Percentiles rank a stretch among this genome's conserved stretches.
phyloP scores from a whole-genome alignment of 2,329 filamentous ascomycete genomes.

The Diaporthe humulicola region DNA sequence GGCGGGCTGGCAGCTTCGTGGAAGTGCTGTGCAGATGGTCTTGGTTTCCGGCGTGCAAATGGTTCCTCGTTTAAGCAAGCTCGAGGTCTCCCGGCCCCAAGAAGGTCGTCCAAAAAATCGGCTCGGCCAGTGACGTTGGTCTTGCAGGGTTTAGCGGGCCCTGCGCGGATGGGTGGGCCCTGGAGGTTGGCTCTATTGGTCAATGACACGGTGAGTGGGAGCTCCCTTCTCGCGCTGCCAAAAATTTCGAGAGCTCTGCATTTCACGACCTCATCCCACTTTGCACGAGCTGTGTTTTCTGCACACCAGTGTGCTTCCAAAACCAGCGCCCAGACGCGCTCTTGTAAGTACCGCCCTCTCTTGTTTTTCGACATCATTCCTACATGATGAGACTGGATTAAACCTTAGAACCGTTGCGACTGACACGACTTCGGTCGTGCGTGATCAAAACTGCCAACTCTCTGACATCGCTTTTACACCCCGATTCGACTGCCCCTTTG shows the following conservation, averaged over 20 bases:
- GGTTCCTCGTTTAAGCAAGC: slow-evolving; percentile 27
- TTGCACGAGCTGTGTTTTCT: background rate
- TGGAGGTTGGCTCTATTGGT: slow-evolving; percentile 15
- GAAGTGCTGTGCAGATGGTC: background rate
- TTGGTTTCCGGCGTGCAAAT: slow-evolving; percentile 15
- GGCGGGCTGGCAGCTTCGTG: background rate
- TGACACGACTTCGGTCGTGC: slow-evolving; percentile 62
- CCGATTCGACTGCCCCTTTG: background rate
- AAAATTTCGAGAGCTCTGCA: slow-evolving; percentile 35
- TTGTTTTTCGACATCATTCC: background rate
- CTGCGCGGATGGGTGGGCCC: slow-evolving; percentile 1
- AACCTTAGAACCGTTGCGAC: slow-evolving; percentile 71
- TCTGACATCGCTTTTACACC: slow-evolving; percentile 51
- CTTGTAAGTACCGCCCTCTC: slow-evolving; percentile 29
- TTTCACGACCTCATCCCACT: background rate
- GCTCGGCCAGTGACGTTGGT: slow-evolving; percentile 39
- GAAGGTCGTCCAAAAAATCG: slow-evolving; percentile 37
- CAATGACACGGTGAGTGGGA: slow-evolving; percentile 19
- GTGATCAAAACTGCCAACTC: slow-evolving; percentile 67
- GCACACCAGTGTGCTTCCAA: background rate
- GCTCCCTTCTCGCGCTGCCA: background rate
- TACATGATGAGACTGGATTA: slow-evolving; percentile 64
- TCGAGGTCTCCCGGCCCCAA: slow-evolving; percentile 8
- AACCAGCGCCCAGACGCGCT: background rate
- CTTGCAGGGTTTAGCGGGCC: slow-evolving; percentile 31